These are phyloP conservation scores for Hymenoscyphus albidus DNA, from an alignment of 2,329 filamentous ascomycete species.

Conservation along the genomic window DNA sequence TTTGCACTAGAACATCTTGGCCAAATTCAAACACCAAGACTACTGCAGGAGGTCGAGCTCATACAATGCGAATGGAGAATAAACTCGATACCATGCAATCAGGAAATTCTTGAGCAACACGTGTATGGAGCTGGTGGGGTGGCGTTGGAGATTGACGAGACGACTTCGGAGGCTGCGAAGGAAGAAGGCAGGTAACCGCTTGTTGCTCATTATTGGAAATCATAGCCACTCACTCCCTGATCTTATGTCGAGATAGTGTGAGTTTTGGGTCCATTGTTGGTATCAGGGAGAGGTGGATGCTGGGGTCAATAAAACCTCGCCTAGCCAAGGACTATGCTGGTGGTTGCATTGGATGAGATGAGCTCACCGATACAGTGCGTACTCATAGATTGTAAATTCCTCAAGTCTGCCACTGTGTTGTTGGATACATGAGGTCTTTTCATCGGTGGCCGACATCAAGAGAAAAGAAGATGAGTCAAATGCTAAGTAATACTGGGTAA, in stretches of 20 bases:
- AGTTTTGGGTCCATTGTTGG: not conserved
- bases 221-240: not conserved
- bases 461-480: not conserved
- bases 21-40: not conserved
- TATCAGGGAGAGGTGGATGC: too few species aligned
- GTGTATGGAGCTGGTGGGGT: constrained; percentile 21
- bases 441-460: not conserved
- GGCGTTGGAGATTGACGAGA: constrained; percentile 10
- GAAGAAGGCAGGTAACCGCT: not conserved
- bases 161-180: constrained; percentile 16
- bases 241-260: not conserved
- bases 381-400: too few species aligned
- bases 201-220: not conserved
- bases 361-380: too few species aligned
- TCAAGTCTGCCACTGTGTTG: not conserved
- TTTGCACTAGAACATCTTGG: not conserved
- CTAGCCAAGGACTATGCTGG: too few species aligned
- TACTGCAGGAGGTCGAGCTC: constrained; percentile 13
- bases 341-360: too few species aligned
- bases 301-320: too few species aligned
- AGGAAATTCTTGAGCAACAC: constrained; percentile 24
- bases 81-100: constrained; percentile 18
- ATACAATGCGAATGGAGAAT: constrained; percentile 6
- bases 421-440: not conserved
- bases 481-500: not conserved